Evolutionary conservation across 768 basidiomycete genomes (phyloP).

Genomic region (Boletus sp.): DNA sequence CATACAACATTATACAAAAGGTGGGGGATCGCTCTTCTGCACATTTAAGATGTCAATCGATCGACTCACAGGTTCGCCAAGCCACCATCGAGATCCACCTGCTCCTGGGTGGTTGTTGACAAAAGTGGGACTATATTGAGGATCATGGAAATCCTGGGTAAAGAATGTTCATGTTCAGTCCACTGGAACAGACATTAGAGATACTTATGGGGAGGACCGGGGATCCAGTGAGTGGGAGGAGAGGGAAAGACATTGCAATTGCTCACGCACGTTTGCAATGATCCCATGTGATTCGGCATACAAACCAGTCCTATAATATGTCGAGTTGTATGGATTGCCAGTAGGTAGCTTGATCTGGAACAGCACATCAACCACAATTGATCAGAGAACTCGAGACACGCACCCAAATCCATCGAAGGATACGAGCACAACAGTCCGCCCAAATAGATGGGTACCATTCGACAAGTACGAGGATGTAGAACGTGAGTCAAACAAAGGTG

Average conservation of each 20-base stretch:
- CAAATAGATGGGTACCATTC: constrained; percentile 82
- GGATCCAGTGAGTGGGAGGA: neutral
- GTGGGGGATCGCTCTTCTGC: neutral
- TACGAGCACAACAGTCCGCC: constrained; percentile 74
- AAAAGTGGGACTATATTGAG: constrained; percentile 53
- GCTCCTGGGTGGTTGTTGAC: constrained; percentile 57
- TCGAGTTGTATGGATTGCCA: neutral
- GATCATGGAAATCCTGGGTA: constrained; percentile 81
- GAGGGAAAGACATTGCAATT: neutral
- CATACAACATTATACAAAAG: neutral
- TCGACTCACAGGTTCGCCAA: constrained; percentile 72
- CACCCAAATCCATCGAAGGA: constrained; percentile 72
- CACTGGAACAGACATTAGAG: neutral
- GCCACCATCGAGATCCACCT: constrained; percentile 74
- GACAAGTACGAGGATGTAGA: constrained; percentile 30
- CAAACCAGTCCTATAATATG: constrained; percentile 66
- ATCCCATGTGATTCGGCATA: constrained; percentile 87
- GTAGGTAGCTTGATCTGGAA: constrained; percentile 69
- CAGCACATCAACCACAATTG: neutral
- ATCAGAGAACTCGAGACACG: neutral
- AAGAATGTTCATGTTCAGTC: neutral
- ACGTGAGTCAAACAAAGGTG: neutral
- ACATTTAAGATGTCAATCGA: neutral
- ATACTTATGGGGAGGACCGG: neutral
- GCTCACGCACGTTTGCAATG: constrained; percentile 65